These are phyloP conservation scores for Hypoxylon sp. DNA, from an alignment of 2,329 filamentous ascomycete genomes.

Conservation along the genomic window DNA sequence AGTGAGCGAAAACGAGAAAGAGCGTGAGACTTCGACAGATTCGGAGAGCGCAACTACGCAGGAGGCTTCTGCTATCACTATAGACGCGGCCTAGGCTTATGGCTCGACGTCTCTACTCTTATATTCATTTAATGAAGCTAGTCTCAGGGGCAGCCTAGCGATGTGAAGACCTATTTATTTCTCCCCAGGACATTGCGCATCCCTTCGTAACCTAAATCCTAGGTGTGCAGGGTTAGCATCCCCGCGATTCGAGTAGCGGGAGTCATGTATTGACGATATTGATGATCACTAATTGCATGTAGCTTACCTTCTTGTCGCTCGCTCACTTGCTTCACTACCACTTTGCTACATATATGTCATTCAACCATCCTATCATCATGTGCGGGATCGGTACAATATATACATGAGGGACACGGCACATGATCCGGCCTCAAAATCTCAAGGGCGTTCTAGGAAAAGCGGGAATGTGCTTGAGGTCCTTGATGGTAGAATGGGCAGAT, in stretches of 20 bases:
- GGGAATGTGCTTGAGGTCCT: conserved; percentile 24
- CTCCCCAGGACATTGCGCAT: conserved; percentile 7
- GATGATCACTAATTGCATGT: conserved; percentile 29
- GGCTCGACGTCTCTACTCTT: conserved; percentile 9
- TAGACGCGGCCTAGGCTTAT: conserved; percentile 20
- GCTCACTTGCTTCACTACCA: conserved; percentile 13
- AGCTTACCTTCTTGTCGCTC: conserved; percentile 21
- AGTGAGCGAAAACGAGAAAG: conserved; percentile 42
- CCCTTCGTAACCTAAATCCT: neutral
- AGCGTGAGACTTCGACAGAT: conserved; percentile 17
- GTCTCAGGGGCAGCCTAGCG: conserved; percentile 8
- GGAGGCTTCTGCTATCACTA: conserved; percentile 4
- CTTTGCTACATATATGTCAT: conserved; percentile 38
- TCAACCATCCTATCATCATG: conserved; percentile 22
- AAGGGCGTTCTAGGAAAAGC: conserved; percentile 37
- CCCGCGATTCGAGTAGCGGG: conserved; percentile 16
- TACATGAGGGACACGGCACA: conserved; percentile 32
- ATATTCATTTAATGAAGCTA: conserved; percentile 11
- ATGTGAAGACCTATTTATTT: conserved; percentile 17
- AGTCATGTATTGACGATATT: conserved; percentile 34
- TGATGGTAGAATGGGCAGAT: conserved; percentile 39
- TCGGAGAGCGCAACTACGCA: conserved; percentile 14
- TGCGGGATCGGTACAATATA: conserved; percentile 31
- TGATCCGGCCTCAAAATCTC: conserved; percentile 35
- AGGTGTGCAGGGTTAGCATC: conserved; percentile 3